Evolutionary conservation across 2,329 filamentous ascomycete species (phyloP), one percentile per base, ranked within the genome.

Genomic region (Calonectria pseudoturangicola): DNA sequence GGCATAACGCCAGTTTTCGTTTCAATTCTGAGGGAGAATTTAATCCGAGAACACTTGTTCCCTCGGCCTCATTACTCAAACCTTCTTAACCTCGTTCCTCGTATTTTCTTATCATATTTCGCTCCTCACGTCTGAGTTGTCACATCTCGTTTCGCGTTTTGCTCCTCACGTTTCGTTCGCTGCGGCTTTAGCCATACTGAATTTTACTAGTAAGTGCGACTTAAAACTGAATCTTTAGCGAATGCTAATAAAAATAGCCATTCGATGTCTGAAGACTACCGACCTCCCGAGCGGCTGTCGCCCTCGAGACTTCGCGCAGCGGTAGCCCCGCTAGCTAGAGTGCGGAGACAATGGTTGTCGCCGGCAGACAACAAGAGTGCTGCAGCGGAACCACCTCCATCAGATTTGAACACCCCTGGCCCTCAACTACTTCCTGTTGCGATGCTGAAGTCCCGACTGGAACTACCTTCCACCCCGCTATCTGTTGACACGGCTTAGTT

Each of bases 401-500:
- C 33, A 2, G 21, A 15, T 13, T 41, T 8, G 10, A 28, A 28
- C 0, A 27, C 27, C 4, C 6, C 47, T 9, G 25, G 33, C 10
- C 47, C 33, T 2, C 63, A 66, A 9, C 63, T 66, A 18, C 63
- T 66, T 9, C 63, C 63, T 12, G 3, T 36, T 7, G 63, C 33
- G 9, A 8, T 21, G 16, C 33, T 66, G 21, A 66, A 66, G 25
- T 66, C 63, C 12, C 25, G 48, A 13, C 25, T 66, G 4, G 47
- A 50, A 16, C 21, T 25, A 16, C 48, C 63, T 9, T 43, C 36
- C 1, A 33, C 36, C 9, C 16, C 56, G 15, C 13, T n/a, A 16
- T 65, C 64, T 43, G 51, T 25, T 10, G 64, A 67, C 43, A 33
- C 62, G 63, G 63, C 62, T 16, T 69, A 64, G 66, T 65, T 63